Evolutionary conservation across 371 early-diverging fungal genomes (phyloP).

Genomic region (Lichtheimia corymbifera): DNA sequence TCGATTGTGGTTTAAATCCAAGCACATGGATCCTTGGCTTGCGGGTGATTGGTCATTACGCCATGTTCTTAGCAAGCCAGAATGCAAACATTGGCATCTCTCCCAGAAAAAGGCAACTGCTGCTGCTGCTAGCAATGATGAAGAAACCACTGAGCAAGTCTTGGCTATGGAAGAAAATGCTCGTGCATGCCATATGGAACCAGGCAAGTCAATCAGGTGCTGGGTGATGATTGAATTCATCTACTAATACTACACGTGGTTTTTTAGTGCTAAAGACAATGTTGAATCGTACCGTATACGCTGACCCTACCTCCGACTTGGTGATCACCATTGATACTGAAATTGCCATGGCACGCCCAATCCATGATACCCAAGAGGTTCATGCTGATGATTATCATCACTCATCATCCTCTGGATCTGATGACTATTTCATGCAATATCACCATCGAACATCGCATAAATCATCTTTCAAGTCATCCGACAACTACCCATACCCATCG

Average conservation of each 20-base stretch:
- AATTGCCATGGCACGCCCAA: slow-evolving; percentile 8
- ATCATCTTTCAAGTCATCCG: background rate
- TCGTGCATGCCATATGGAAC: slow-evolving; percentile 4
- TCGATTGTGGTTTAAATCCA: slow-evolving; percentile 14
- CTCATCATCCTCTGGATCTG: background rate
- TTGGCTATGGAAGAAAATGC: slow-evolving; percentile 7
- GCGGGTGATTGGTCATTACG: slow-evolving; percentile 7
- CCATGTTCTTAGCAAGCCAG: slow-evolving; percentile 8
- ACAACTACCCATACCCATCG: slow-evolving; percentile 7
- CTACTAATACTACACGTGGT: background rate
- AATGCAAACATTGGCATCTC: background rate
- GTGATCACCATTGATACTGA: slow-evolving; percentile 11
- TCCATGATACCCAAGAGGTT: background rate
- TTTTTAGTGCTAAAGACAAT: slow-evolving; percentile 7
- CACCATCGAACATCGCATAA: background rate
- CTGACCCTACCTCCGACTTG: background rate
- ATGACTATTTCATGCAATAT: slow-evolving; percentile 5
- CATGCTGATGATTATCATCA: background rate
- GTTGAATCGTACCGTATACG: slow-evolving; percentile 7
- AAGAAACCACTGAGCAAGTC: background rate
- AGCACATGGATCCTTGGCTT: slow-evolving; percentile 8
- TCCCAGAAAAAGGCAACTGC: background rate
- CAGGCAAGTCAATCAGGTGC: slow-evolving; percentile 2
- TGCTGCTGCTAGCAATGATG: background rate
- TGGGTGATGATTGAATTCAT: too few species aligned